Evolutionary conservation across 441 rosid species (phyloP).

Genomic region (Erodium chrysanthum): DNA sequence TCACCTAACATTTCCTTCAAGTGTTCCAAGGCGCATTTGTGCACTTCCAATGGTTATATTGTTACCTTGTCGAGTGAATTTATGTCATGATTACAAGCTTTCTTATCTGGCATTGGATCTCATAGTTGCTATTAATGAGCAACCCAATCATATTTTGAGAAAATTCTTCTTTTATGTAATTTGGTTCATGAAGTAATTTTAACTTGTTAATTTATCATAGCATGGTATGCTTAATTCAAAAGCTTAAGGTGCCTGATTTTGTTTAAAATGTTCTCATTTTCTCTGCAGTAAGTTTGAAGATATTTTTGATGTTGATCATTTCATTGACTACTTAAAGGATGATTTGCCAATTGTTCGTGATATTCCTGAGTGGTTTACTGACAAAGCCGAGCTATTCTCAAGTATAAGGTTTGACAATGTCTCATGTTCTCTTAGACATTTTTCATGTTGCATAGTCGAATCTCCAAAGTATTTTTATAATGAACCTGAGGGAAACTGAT

Average conservation of each 20-base stretch:
- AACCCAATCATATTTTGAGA: too few relatives aligned
- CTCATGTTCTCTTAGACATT: neutral
- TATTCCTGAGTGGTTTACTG: constrained; percentile 93
- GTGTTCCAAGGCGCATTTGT: neutral
- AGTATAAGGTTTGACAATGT: constrained; percentile 60
- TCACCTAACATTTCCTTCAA: neutral
- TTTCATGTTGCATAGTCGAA: too few relatives aligned
- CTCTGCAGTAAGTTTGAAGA: constrained; percentile 83
- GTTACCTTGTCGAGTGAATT: neutral
- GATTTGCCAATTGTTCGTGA: constrained; percentile 85
- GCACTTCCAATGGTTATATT: neutral
- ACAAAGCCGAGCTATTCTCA: constrained; percentile 75
- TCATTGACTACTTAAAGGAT: constrained; percentile 86
- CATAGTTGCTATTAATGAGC: neutral
- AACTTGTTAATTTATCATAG: neutral
- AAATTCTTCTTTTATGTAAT: neutral
- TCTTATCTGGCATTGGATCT: neutral
- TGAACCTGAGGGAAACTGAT: too few relatives aligned
- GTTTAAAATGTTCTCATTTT: constrained; percentile 12
- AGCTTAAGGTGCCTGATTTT: constrained; percentile 7
- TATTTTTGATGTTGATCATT: constrained; percentile 90
- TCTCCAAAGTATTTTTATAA: too few relatives aligned
- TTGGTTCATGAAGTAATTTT: neutral
- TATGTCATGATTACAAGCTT: neutral
- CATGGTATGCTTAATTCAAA: constrained; percentile 15